A percentile compares a stretch with the other conserved stretches of the same genome.
Evolutionary conservation across 1,139 yeast species (phyloP).

Genomic region (Blastobotrys indianensis): DNA sequence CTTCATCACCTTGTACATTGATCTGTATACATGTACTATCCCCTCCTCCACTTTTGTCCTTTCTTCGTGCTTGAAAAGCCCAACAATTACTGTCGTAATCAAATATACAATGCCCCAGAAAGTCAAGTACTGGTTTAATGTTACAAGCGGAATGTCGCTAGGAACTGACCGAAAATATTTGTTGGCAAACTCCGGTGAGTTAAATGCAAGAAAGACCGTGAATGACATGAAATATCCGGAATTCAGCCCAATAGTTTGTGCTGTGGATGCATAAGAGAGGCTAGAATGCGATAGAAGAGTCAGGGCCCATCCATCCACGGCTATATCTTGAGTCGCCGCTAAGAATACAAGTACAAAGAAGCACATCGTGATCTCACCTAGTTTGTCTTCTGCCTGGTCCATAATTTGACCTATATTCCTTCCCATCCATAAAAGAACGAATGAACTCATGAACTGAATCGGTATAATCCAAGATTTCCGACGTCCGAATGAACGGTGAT

Average conservation of each 20-base stretch:
- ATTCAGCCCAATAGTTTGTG: slow-evolving; percentile 92
- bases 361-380: slow-evolving; percentile 50
- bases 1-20: slow-evolving; percentile 73
- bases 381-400: slow-evolving; percentile 48
- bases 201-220: slow-evolving; percentile 83
- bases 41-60: slow-evolving; percentile 38
- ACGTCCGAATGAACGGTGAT: slow-evolving; percentile 62
- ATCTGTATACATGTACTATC: slow-evolving; percentile 49
- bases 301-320: slow-evolving; percentile 98
- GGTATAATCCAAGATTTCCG: slow-evolving; percentile 95
- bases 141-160: slow-evolving; percentile 55
- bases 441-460: slow-evolving; percentile 70
- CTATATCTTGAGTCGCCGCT: slow-evolving; percentile 97
- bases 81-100: slow-evolving; percentile 56
- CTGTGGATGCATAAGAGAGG: slow-evolving; percentile 91
- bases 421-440: slow-evolving; percentile 62
- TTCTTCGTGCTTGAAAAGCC: slow-evolving; percentile 41
- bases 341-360: slow-evolving; percentile 76
- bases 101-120: slow-evolving; percentile 76
- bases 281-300: slow-evolving; percentile 76
- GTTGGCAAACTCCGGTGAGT: slow-evolving; percentile 89
- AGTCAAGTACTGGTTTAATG: slow-evolving; percentile 66
- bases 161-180: slow-evolving; percentile 66
- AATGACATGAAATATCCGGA: slow-evolving; percentile 89
- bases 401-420: slow-evolving; percentile 47